Conservation (phyloP, 1,284 basidiomycete genomes). For the Caloboletus inedulis region DNA sequence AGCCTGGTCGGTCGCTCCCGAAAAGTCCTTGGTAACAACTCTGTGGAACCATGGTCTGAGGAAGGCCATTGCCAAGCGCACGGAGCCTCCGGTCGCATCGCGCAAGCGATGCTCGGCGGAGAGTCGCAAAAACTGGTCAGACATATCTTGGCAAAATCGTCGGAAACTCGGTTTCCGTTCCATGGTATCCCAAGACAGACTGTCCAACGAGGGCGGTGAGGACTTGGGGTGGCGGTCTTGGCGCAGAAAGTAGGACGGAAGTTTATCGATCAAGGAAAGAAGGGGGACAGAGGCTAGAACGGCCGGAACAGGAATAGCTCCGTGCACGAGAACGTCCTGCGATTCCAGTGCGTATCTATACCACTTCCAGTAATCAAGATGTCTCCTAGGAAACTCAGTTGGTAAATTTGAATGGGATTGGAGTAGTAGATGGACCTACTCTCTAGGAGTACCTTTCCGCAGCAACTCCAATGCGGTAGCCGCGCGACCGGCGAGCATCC, state of each 20-base stretch:
- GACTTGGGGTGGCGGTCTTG: conserved; percentile 36
- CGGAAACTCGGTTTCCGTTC: conserved; percentile 59
- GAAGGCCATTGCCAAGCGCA: conserved; percentile 61
- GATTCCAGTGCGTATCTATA: conserved; percentile 68
- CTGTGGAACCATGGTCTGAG: conserved; percentile 66
- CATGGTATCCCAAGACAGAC: conserved; percentile 58
- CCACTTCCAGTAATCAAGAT: conserved; percentile 69
- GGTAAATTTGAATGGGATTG: background rate
- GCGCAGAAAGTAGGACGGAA: conserved; percentile 67
- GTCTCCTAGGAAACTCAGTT: conserved; percentile 43
- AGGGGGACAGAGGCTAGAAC: conserved; percentile 69
- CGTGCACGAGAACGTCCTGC: conserved; percentile 69
- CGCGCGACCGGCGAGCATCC: conserved; percentile 51
- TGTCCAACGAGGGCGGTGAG: conserved; percentile 40
- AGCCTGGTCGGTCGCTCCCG: conserved; percentile 45
- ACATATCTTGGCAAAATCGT: conserved; percentile 67
- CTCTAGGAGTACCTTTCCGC: conserved; percentile 45
- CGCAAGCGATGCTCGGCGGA: conserved; percentile 52
- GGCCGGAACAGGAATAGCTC: conserved; percentile 59
- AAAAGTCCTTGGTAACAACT: conserved; percentile 47
- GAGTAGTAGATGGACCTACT: conserved; percentile 42
- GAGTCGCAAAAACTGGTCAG: conserved; percentile 55
- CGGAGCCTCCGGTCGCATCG: conserved; percentile 63
- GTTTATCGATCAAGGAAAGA: conserved; percentile 54
- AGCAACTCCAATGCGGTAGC: conserved; percentile 64